phyloP scores from a whole-genome alignment of 768 basidiomycete genomes.

The Termitomyces sp. region DNA sequence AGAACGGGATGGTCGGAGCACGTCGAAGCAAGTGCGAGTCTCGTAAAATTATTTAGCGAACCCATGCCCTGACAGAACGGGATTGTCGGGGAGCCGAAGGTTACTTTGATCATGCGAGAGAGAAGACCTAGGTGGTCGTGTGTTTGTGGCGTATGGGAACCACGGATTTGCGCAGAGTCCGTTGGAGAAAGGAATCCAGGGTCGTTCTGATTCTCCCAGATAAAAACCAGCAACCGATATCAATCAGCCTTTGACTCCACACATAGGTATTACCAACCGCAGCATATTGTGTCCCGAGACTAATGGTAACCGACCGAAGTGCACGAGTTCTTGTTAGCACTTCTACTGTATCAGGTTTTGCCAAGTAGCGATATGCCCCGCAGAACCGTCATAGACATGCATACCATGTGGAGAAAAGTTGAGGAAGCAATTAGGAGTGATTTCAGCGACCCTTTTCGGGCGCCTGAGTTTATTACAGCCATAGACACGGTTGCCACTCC shows the following conservation, averaged over 20 bases:
- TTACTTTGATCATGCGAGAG: neutral
- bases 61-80: neutral
- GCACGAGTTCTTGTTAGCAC: neutral
- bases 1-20: neutral
- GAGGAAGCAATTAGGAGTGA: no score
- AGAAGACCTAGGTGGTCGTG: neutral
- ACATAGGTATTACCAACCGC: neutral
- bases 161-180: neutral
- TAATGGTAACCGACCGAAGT: neutral
- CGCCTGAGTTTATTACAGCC: no score
- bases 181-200: neutral
- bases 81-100: neutral
- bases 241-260: neutral
- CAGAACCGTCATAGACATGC: no score
- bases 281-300: neutral
- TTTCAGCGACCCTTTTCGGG: neutral
- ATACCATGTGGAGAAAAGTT: no score
- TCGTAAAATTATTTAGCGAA: neutral
- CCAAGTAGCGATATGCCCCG: no score
- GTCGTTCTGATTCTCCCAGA: neutral
- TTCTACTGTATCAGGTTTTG: no score
- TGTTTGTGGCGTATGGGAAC: slow-evolving; percentile 6
- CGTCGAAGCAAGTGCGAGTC: neutral
- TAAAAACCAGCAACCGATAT: neutral
- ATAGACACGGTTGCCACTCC: no score